phyloP scores from a whole-genome alignment of 257 asterid genomes.

The Oldenlandia corymbosa region DNA sequence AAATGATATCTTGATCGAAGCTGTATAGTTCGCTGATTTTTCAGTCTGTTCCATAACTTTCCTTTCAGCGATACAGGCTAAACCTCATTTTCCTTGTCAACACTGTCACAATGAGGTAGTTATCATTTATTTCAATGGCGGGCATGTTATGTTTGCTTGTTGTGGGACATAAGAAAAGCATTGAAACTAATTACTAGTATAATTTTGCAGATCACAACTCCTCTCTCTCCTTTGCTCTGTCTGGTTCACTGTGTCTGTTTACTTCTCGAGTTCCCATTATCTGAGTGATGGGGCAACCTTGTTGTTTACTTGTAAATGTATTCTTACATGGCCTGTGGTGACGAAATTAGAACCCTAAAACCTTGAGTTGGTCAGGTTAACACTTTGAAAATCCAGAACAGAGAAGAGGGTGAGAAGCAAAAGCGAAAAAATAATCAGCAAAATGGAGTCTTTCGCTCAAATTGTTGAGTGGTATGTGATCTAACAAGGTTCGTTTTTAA shows the following conservation, averaged over 20 bases:
- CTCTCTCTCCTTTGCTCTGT: too few relatives aligned
- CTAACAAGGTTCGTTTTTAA: neutral
- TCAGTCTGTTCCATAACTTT: too few relatives aligned
- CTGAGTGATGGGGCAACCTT: too few relatives aligned
- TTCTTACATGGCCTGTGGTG: too few relatives aligned
- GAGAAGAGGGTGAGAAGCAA: neutral
- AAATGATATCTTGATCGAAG: neutral
- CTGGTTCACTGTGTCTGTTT: too few relatives aligned
- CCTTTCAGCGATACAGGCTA: too few relatives aligned
- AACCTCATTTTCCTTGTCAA: too few relatives aligned
- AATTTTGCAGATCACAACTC: neutral
- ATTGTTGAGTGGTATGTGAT: too few relatives aligned
- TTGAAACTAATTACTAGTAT: neutral
- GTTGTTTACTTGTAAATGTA: too few relatives aligned
- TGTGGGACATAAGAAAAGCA: neutral
- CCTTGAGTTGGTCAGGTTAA: neutral
- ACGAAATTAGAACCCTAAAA: neutral
- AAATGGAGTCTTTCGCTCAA: too few relatives aligned
- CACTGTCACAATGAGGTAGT: too few relatives aligned
- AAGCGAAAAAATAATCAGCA: neutral
- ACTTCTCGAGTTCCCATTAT: too few relatives aligned
- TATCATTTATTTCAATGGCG: conserved; percentile 21
- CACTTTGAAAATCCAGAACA: neutral
- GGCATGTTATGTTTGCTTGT: neutral
- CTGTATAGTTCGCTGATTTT: conserved; percentile 6